Evolutionary conservation across 2,329 filamentous ascomycete species (phyloP), one percentile per base, ranked within the genome.

Genomic region (Phaeomoniella chlamydospora): DNA sequence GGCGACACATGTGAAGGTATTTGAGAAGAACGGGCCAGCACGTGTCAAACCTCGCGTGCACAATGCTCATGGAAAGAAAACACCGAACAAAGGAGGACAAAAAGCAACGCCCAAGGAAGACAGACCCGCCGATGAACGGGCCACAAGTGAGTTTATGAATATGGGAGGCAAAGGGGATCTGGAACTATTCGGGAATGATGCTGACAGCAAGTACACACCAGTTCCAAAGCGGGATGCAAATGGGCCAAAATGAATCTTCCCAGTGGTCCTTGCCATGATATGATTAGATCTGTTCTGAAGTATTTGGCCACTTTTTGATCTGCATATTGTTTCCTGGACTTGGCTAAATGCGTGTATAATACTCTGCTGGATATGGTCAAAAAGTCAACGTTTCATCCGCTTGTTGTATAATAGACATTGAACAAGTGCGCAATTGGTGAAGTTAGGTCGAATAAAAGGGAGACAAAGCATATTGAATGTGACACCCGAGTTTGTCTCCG

Each of bases 111-210:
- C 16, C 43, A 69, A 68, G 41, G 83, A 94, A 59, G 56, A 66
- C 1, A 69, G 68, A 1, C 87, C 87, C 0, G 72, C 74, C 16
- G 71, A 74, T 18, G 65, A 77, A 41, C 68, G 84, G 38, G 70
- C 74, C 18, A 69, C 83, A 0, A 65, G 70, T 4, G 85, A 90
- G 48, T 96, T 94, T 47, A 78, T 85, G 55, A 72, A 78, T 42
- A 70, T 92, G 64, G 88, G 88, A 29, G 85, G 85, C 12, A 83
- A 81, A 49, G 88, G 86, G 4, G 88, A 96, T 49, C 75, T 85
- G 55, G 64, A 70, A 31, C 65, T 94, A 11, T 94, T 77, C 52
- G 73, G 70, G 6, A 65, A 83, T 34, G 78, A 83, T 19, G 52
- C 53, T 26, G 53, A 49, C 2, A 64, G 56, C 35, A 51, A 53